Conservation (phyloP, 2,329 filamentous ascomycete species). For the Alternaria longipes region DNA sequence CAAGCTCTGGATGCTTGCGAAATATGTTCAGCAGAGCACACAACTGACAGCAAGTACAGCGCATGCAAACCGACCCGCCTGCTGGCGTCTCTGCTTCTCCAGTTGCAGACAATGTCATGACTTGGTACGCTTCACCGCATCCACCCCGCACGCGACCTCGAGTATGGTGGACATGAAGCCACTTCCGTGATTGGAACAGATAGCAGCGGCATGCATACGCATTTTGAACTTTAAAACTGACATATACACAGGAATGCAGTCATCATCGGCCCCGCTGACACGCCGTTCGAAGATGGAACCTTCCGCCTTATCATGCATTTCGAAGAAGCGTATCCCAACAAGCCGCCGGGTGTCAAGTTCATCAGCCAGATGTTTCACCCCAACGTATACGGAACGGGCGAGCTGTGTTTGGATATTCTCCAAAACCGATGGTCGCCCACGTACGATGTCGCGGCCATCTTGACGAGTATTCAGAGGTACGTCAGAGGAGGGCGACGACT, state of each 20-base stretch:
- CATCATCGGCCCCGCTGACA: slow-evolving; percentile 96
- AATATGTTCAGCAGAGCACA: neutral
- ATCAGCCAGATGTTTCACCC: slow-evolving; percentile 99
- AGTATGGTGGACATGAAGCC: neutral
- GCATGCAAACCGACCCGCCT: slow-evolving; percentile 99
- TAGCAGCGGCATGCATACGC: neutral
- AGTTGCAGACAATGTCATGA: slow-evolving; percentile 97
- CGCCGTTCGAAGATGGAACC: slow-evolving; percentile 97
- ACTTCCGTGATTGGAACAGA: neutral
- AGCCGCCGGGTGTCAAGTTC: slow-evolving; percentile 96
- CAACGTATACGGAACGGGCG: slow-evolving; percentile 96
- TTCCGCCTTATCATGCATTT: slow-evolving; percentile 99
- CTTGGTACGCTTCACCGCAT: slow-evolving; percentile 69
- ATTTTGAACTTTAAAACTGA: slow-evolving; percentile 35
- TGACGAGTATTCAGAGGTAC: slow-evolving; percentile 97
- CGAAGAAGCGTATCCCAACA: slow-evolving; percentile 98
- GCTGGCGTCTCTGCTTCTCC: slow-evolving; percentile 96
- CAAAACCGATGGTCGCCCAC: slow-evolving; percentile 99
- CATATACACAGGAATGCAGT: slow-evolving; percentile 82
- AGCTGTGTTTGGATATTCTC: slow-evolving; percentile 94
- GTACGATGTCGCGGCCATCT: slow-evolving; percentile 95
- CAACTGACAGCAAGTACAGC: slow-evolving; percentile 62
- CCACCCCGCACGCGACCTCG: slow-evolving; percentile 40
- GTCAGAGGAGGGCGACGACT: slow-evolving; percentile 10
- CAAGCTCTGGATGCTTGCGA: slow-evolving; percentile 7